Percentiles rank a stretch among this genome's conserved stretches.
Evolutionary conservation across 1,139 yeast genomes (phyloP).

Genomic region (Pichia sp.): DNA sequence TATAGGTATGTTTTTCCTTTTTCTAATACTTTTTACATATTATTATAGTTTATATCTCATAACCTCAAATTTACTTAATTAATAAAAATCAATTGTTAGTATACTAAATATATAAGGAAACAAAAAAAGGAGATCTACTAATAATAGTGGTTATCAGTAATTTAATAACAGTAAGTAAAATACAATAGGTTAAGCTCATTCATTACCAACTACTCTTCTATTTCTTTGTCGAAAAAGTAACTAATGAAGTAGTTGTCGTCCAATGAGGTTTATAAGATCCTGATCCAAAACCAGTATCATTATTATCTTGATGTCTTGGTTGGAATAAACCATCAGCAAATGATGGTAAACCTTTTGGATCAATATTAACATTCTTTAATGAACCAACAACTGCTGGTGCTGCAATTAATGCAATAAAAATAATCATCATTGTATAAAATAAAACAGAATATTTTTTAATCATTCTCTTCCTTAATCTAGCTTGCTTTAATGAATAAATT

Average conservation of each 20-base stretch:
- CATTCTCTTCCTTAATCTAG: conserved; percentile 97
- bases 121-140: neutral
- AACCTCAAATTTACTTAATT: neutral
- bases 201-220: conserved; percentile 24
- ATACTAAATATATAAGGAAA: neutral
- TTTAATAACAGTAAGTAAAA: neutral
- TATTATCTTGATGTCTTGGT: conserved; percentile 73
- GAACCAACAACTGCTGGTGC: conserved; percentile 80
- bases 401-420: conserved; percentile 71
- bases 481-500: conserved; percentile 93
- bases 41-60: neutral
- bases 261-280: conserved; percentile 46
- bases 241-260: conserved; percentile 46
- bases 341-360: conserved; percentile 35
- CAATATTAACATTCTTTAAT: conserved; percentile 29
- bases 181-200: neutral
- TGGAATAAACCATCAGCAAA: conserved; percentile 73
- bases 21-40: neutral
- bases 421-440: conserved; percentile 61
- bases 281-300: conserved; percentile 68
- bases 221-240: conserved; percentile 60
- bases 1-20: neutral
- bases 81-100: neutral
- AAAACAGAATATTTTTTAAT: conserved; percentile 87
- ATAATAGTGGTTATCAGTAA: neutral